These are phyloP conservation scores for Tolypocladium amazonense DNA, from an alignment of 2,329 filamentous ascomycete species.

Conservation along the genomic window DNA sequence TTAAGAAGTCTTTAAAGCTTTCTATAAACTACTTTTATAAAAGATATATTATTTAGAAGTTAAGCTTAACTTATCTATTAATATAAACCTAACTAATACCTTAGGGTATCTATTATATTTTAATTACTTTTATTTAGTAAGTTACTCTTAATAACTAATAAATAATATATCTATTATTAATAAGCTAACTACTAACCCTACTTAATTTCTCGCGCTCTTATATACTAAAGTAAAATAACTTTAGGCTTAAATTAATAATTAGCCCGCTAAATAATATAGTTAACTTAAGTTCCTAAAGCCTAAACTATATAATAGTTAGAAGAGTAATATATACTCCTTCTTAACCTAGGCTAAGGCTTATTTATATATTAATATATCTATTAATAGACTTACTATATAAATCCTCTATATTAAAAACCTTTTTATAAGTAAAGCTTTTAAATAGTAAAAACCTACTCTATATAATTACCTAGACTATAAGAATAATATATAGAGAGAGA, in stretches of 20 bases:
- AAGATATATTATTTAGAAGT: neutral
- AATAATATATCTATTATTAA: neutral
- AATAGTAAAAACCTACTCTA: neutral
- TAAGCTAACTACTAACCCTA: neutral
- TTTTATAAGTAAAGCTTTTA: neutral
- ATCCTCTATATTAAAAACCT: neutral
- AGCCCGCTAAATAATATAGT: neutral
- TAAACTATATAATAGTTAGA: neutral
- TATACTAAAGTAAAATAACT: neutral
- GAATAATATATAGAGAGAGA: neutral
- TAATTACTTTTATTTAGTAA: neutral
- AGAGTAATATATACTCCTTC: neutral
- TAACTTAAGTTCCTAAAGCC: neutral
- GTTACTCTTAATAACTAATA: neutral
- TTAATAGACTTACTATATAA: neutral
- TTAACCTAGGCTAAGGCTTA: neutral
- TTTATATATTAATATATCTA: neutral
- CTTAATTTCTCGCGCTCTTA: neutral
- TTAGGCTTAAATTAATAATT: neutral
- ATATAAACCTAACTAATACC: neutral
- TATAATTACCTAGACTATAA: neutral
- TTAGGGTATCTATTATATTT: neutral
- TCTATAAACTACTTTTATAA: too few species aligned
- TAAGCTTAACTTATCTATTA: neutral
- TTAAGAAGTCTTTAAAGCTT: too few species aligned